Evolutionary conservation across 495 filamentous ascomycete species (phyloP).

Genomic region (Hypoxylon rickii): DNA sequence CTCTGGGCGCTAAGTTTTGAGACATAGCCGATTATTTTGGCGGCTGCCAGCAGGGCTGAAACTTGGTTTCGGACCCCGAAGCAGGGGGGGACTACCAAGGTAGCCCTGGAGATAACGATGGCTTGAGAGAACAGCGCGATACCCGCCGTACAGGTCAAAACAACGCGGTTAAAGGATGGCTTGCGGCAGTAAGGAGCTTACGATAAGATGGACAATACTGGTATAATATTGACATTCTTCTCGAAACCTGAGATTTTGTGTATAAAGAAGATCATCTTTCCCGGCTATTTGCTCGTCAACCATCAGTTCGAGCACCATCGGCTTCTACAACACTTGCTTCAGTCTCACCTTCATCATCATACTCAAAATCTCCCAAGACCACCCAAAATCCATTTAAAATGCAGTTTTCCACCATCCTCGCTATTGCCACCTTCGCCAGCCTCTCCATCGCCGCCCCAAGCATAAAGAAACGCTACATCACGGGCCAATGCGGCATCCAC

Average conservation of each 20-base stretch:
- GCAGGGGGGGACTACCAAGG: no score
- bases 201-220: neutral
- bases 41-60: no score
- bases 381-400: neutral
- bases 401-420: neutral
- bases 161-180: neutral
- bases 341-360: neutral
- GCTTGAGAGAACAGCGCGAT: no score
- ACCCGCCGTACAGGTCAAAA: neutral
- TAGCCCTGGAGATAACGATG: neutral
- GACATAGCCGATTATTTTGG: no score
- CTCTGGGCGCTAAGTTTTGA: no score
- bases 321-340: neutral
- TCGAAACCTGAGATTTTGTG: no score
- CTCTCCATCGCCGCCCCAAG: neutral
- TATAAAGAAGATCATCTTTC: neutral
- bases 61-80: no score
- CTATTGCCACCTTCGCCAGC: neutral
- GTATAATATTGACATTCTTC: no score
- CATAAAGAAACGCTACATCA: neutral
- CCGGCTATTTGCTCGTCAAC: neutral
- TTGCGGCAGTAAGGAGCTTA: neutral
- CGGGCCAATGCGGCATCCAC: neutral
- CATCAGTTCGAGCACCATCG: neutral
- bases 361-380: neutral